Evolutionary conservation across 2,329 filamentous ascomycete genomes (phyloP), one percentile per base, ranked within the genome.

Genomic region (Fusarium luffae): DNA sequence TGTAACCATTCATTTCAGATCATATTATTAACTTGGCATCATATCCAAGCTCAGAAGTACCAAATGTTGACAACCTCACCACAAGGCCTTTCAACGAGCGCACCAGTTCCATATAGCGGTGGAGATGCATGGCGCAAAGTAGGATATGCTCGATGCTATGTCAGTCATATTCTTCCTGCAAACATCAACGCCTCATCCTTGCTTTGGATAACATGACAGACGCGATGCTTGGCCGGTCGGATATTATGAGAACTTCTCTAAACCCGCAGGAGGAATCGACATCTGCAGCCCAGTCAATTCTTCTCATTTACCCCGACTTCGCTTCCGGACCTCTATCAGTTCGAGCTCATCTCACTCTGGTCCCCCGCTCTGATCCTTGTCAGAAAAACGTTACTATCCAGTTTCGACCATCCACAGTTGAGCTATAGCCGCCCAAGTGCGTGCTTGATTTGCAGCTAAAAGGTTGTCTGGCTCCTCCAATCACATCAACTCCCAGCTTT

Each of bases 401-500:
- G 55, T 57, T 63, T 59, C 49, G 50, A 43, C 72, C 72, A 74
- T 56, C 60, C 72, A 75, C 59, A n/a, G 55, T 61, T 49, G 34
- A 54, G 59, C 72, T 72, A 44, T 75, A 74, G 47, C 72, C 72
- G 72, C 72, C 71, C 62, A 66, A 52, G 44, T 54, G 43, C 56
- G 49, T 43, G 49, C 57, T 58, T 30, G 52, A 58, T 70, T 50
- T 54, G 44, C 49, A 63, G 37, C 55, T 48, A 73, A 43, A 57
- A 48, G 30, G 46, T 59, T 55, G 64, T 54, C 57, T 58, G 61
- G 42, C 41, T 32, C 48, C 46, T 44, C 63, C 48, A 60, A 46
- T 68, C 54, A 62, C 59, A 63, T 44, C 54, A 55, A 54, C 40
- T 48, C 61, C 23, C 19, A 28, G 25, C 51, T 51, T 52, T 44